Conservation (phyloP, 176 grass and related monocot species). For the Chloris gayana region DNA sequence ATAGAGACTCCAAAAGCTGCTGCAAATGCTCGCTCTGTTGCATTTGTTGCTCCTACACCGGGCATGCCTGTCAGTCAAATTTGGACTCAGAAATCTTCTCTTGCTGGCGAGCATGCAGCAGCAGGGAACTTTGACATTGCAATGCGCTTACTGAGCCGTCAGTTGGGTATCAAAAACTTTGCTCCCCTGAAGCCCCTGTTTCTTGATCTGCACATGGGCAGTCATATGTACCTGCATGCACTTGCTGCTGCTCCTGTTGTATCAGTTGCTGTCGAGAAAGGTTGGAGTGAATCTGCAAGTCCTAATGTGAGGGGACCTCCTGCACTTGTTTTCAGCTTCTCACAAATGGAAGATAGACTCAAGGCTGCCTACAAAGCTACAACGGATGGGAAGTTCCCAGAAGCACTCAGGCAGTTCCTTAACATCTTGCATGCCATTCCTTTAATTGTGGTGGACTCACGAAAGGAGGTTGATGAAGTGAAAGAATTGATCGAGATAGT, state of each 20-base stretch:
- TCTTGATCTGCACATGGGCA: constrained; percentile 66
- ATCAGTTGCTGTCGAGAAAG: constrained; percentile 76
- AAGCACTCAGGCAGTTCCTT: constrained; percentile 76
- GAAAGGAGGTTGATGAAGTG: constrained; percentile 89
- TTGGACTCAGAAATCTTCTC: constrained; percentile 88
- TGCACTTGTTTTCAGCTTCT: constrained; percentile 74
- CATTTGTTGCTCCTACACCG: constrained; percentile 67
- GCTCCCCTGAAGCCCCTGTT: constrained; percentile 73
- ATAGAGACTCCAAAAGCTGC: constrained; percentile 62
- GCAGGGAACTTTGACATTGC: constrained; percentile 91
- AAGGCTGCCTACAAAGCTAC: constrained; percentile 79
- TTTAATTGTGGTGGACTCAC: constrained; percentile 78
- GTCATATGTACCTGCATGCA: constrained; percentile 62
- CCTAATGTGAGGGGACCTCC: constrained; percentile 81
- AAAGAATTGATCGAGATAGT: constrained; percentile 86
- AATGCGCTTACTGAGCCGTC: constrained; percentile 72
- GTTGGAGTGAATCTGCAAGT: constrained; percentile 73
- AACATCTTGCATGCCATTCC: constrained; percentile 76
- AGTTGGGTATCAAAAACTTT: constrained; percentile 87
- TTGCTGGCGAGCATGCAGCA: constrained; percentile 82
- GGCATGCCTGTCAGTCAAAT: constrained; percentile 85
- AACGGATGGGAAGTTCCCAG: constrained; percentile 75
- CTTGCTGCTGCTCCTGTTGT: constrained; percentile 61
- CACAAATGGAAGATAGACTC: constrained; percentile 77
- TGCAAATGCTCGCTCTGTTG: constrained; percentile 32